These are phyloP conservation scores for Globisporangium paddicum DNA, from an alignment of 352 stramenopile genomes.

Conservation along the genomic window DNA sequence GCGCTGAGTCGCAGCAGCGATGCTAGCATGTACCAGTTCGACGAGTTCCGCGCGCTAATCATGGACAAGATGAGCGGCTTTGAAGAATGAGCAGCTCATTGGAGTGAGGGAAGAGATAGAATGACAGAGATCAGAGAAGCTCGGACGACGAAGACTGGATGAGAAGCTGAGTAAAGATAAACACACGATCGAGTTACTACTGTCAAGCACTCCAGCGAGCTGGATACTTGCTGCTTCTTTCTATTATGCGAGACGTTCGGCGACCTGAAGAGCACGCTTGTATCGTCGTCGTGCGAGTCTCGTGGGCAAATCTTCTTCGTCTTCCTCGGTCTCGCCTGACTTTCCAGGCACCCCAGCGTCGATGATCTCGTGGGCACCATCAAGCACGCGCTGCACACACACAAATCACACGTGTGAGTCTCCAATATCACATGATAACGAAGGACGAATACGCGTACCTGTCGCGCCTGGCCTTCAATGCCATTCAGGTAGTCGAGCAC, in stretches of 20 bases:
- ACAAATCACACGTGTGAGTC: not conserved
- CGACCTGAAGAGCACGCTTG: slow-evolving; percentile 77
- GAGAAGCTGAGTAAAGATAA: not conserved
- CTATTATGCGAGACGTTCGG: slow-evolving; percentile 43
- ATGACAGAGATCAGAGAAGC: not conserved
- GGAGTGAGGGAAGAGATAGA: not conserved
- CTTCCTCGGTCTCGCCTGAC: slow-evolving; percentile 34
- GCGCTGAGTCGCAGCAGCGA: slow-evolving; percentile 16
- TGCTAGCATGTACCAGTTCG: slow-evolving; percentile 19
- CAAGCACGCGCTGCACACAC: slow-evolving; percentile 46
- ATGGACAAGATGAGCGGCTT: slow-evolving; percentile 19
- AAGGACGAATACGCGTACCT: slow-evolving; percentile 20
- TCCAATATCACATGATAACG: not conserved
- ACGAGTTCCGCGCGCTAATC: slow-evolving; percentile 43
- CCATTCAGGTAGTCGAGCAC: slow-evolving; percentile 70
- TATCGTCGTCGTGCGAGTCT: slow-evolving; percentile 64
- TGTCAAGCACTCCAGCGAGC: not conserved
- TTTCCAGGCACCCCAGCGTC: slow-evolving; percentile 54
- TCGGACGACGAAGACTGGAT: not conserved
- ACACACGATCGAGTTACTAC: not conserved
- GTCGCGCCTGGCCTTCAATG: slow-evolving; percentile 58
- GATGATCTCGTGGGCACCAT: slow-evolving; percentile 68
- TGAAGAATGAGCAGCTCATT: not conserved
- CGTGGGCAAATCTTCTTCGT: slow-evolving; percentile 50
- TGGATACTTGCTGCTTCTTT: slow-evolving; percentile 15